Evolutionary conservation across 495 filamentous ascomycete genomes (phyloP).

Genomic region (Lophium mytilinum): DNA sequence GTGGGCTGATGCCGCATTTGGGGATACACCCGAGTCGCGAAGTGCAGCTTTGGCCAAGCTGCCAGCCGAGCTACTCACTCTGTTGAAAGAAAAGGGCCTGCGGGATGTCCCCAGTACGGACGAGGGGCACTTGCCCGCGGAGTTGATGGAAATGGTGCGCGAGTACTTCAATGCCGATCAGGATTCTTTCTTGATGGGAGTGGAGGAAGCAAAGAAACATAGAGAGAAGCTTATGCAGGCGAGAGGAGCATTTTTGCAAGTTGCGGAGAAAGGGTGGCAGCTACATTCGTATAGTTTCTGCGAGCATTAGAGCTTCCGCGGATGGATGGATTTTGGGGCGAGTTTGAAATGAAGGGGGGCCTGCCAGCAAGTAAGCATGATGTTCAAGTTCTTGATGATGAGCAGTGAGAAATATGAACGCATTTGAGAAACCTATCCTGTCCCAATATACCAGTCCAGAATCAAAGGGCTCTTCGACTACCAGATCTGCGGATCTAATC

Average conservation of each 20-base stretch:
- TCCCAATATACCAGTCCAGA: too few relatives aligned
- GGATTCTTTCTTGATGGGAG: conserved; percentile 27
- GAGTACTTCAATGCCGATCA: conserved; percentile 2
- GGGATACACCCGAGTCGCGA: background rate
- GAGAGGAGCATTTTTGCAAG: conserved; percentile 24
- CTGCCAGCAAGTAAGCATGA: too few relatives aligned
- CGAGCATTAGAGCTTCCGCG: background rate
- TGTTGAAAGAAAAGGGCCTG: conserved; percentile 5
- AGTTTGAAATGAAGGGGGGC: too few relatives aligned
- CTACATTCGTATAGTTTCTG: conserved; percentile 12
- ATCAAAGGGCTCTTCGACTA: too few relatives aligned
- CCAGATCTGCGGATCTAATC: too few relatives aligned
- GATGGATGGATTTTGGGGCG: too few relatives aligned
- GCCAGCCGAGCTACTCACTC: conserved; percentile 6
- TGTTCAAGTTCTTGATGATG: too few relatives aligned
- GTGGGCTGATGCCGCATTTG: conserved; percentile 17
- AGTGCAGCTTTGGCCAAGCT: conserved; percentile 5
- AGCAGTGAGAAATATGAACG: too few relatives aligned
- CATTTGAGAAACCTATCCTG: too few relatives aligned
- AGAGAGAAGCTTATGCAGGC: conserved; percentile 44
- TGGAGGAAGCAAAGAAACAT: conserved; percentile 40
- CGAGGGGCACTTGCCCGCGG: conserved; percentile 2
- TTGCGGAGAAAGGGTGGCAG: conserved; percentile 6
- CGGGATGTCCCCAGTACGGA: background rate
- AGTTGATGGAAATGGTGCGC: conserved; percentile 16